Conservation (phyloP, 345 rosid species). For the Brassica juncea region DNA sequence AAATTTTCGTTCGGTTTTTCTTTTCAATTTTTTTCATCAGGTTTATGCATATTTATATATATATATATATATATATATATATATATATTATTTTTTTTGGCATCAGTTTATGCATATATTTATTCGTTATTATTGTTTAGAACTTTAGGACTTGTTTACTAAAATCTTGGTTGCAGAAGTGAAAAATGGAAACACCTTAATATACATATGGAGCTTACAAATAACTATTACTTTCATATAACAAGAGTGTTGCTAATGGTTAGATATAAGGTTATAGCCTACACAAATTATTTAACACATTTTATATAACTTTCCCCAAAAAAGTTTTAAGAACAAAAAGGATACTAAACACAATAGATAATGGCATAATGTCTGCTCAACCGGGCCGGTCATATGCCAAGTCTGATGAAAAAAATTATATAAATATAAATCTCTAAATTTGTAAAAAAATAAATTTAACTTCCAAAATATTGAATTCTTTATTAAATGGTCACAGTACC, state of each 20-base stretch:
- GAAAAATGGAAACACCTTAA: constrained; percentile 1
- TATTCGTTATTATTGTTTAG: background rate
- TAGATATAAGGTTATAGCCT: background rate
- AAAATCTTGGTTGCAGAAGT: constrained; percentile 6
- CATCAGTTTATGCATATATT: background rate
- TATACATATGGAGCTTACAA: background rate
- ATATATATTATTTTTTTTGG: no score
- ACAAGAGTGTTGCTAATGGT: background rate
- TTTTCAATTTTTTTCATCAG: no score
- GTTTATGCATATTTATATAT: no score
- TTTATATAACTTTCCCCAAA: background rate
- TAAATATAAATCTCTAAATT: no score
- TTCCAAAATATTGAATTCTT: no score
- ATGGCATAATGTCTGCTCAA: background rate
- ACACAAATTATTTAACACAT: background rate
- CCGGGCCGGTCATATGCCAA: no score
- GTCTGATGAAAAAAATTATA: no score
- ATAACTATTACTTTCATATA: background rate
- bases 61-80: no score
- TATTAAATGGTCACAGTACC: no score
- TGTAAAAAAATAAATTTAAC: no score
- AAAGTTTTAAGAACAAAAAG: background rate
- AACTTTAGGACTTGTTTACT: background rate
- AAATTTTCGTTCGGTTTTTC: background rate
- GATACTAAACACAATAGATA: background rate